Base-by-base conservation (phyloP, 73 alveolate species). In the Tetrahymena elliotti region DNA sequence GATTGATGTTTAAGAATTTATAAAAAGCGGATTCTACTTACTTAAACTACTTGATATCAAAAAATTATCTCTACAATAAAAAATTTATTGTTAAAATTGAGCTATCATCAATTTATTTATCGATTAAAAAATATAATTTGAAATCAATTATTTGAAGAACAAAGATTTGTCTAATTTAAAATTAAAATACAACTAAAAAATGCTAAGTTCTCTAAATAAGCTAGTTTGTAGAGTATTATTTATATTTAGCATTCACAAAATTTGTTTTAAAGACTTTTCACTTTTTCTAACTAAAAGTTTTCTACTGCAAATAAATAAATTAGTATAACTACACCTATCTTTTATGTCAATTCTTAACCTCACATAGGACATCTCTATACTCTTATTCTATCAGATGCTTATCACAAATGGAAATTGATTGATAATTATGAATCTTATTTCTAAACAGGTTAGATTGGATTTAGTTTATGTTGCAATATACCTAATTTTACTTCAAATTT, bases 311-410 rank as follows among this genome's bases (percentile, higher is more conserved):
- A 68, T 68, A 68, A 68, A 31, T 68, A 68, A 68, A 68, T 68
- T 68, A 22, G 36, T 36, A 68, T 68, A 11, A 97, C 98, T 24
- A 93, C 97, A 34, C 99, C 98, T 40, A 93, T 97, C 41, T 97
- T 97, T 93, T 97, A 97, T 93, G 98, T 97, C 53, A 97, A 97
- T 97, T 97, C 97, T 33, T n/a, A 94, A 10, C 98, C 99, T 35
- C 98, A 97, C 84, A 97, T 97, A 38, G 99, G 99, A 24, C 99
- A 97, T 93, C 92, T 97, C 20, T 97, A 97, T 95, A 96, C 99
- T 6, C 94, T 97, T 83, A 84, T 96, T 38, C 94, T 94, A 22
- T 96, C 98, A 33, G 98, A 97, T 53, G 98, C 99, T 9, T 94
- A 96, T 27, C 96, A 97, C 11, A 39, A 95, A 39, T 93, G 93